These are phyloP conservation scores for Cutaneotrichosporon spelunceum DNA, from an alignment of 1,284 basidiomycete genomes.

Conservation along the genomic window DNA sequence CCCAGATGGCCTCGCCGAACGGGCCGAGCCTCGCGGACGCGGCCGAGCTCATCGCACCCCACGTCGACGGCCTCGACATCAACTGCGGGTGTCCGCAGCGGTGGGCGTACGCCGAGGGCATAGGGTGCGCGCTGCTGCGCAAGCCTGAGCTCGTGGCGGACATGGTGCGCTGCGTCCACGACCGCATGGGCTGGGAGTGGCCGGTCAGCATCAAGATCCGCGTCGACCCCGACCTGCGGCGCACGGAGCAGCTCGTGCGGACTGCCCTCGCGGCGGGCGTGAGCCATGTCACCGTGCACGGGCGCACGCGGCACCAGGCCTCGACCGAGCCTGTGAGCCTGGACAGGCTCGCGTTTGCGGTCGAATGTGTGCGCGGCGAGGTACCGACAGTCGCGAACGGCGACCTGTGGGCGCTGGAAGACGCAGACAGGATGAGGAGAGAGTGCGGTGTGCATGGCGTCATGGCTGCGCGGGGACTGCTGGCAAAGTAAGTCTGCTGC, in stretches of 20 bases:
- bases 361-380: slow-evolving; percentile 54
- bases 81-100: slow-evolving; percentile 59
- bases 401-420: slow-evolving; percentile 57
- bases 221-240: slow-evolving; percentile 56
- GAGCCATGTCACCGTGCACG: slow-evolving; percentile 58
- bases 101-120: slow-evolving; percentile 59
- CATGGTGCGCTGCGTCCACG: slow-evolving; percentile 58
- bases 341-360: slow-evolving; percentile 57
- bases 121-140: slow-evolving; percentile 59
- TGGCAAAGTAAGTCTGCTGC: slow-evolving; percentile 57
- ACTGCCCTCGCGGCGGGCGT: slow-evolving; percentile 50
- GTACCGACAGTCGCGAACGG: slow-evolving; percentile 61
- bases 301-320: slow-evolving; percentile 58
- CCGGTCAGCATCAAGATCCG: slow-evolving; percentile 62
- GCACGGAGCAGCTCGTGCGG: slow-evolving; percentile 56
- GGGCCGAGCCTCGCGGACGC: slow-evolving; percentile 57
- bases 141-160: slow-evolving; percentile 60
- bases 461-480: slow-evolving; percentile 60
- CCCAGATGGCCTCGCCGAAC: slow-evolving; percentile 59
- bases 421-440: slow-evolving; percentile 53
- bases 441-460: slow-evolving; percentile 57
- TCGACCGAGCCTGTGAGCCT: slow-evolving; percentile 57
- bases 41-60: slow-evolving; percentile 55
- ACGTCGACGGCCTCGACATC: slow-evolving; percentile 59
- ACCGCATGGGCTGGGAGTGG: slow-evolving; percentile 56